These are phyloP conservation scores for Thuja plicata DNA, from an alignment of 83 land plant genomes.

Conservation along the genomic window DNA sequence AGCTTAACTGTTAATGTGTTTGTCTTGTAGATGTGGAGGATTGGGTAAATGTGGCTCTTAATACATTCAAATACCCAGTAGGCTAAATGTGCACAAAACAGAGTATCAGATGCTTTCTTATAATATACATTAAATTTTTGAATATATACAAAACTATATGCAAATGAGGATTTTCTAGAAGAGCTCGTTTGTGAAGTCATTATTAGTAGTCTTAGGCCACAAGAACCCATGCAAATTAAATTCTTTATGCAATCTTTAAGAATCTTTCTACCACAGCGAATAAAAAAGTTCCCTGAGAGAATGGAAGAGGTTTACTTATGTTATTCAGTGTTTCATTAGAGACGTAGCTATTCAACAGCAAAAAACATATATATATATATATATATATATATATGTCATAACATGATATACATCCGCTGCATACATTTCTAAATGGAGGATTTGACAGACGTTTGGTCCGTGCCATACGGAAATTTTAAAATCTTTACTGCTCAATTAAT, in stretches of 20 bases:
- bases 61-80: neutral
- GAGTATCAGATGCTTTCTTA: neutral
- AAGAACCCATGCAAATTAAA: neutral
- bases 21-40: constrained; percentile 51
- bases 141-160: neutral
- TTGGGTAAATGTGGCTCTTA: constrained; percentile 77
- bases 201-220: neutral
- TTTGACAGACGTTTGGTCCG: too few species aligned
- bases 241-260: neutral
- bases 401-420: too few species aligned
- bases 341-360: too few species aligned
- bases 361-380: too few species aligned
- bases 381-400: too few species aligned
- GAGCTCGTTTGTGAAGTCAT: neutral
- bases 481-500: too few species aligned
- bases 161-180: neutral
- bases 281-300: neutral
- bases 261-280: too few species aligned
- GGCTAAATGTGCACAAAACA: neutral
- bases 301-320: neutral
- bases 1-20: neutral
- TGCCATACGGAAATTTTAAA: too few species aligned
- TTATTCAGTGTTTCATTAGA: too few species aligned
- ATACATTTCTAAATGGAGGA: too few species aligned
- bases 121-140: neutral